Base-by-base conservation (phyloP, 306 rosid species). In the Cyamopsis tetragonoloba region DNA sequence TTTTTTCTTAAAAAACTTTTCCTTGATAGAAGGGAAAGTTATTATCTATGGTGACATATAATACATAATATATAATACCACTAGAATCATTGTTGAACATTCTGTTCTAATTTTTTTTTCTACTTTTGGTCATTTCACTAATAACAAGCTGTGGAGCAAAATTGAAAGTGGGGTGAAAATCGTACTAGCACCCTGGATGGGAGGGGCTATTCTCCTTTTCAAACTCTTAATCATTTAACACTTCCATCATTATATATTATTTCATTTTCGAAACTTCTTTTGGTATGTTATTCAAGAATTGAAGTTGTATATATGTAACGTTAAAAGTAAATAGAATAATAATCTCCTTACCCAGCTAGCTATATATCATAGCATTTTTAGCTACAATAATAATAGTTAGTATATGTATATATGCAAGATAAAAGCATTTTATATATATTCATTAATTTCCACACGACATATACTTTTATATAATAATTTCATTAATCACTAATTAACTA, bases 181-280 rank as follows among this genome's bases (percentile, higher is more conserved):
- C n/a, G 75, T 46, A 23, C 71, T 30, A 7, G 24, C 27, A 18
- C 17, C 66, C 48, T 63, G 14, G 48, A 43, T n/a, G n/a, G n/a
- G n/a, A n/a, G n/a, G n/a, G 15, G 23, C 4, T 44, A 7, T 61
- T 60, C 13, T 68, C 34, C 65, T 37, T 61, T 79, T 73, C 68
- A 73, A 77, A 57, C 30, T 30, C 74, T 28, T 17, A 68, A 79
- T 79, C 54, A 79, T 79, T 60, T 47, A 55, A 65, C 46, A 51
- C 19, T 28, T 43, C 39, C 59, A 64, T 77, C 70, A 77, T 77
- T 77, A 38, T 41, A 0, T 26, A 64, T 77, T 64, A 77, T 77
- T 77, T 48, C 49, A 0, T 26, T 64, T 64, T 63, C 32, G 77
- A 65, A 77, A 71, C 69, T 64, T 64, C 27, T 57, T 39, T 43